A percentile compares a stretch with the other conserved stretches of the same genome.
These are phyloP conservation scores for Candida hungchunana DNA, from an alignment of 805 yeast genomes.

Conservation along the genomic window DNA sequence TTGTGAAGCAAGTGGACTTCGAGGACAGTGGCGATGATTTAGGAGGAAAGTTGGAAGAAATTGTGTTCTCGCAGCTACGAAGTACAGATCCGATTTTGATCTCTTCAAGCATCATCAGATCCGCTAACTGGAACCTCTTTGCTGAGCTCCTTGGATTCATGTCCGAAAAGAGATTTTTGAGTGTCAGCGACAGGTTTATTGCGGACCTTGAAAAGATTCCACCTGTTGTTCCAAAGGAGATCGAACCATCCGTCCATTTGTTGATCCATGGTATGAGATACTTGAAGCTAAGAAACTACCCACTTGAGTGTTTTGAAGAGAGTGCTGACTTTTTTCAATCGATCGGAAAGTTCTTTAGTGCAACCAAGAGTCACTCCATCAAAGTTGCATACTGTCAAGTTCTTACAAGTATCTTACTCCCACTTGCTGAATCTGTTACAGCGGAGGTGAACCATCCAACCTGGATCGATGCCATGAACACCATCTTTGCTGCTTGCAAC, in stretches of 20 bases:
- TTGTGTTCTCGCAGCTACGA: constrained; percentile 83
- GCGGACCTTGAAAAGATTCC: constrained; percentile 89
- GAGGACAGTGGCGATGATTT: constrained; percentile 72
- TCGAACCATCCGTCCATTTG: constrained; percentile 62
- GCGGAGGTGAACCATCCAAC: constrained; percentile 96
- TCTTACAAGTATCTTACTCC: constrained; percentile 65
- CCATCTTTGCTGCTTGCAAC: constrained; percentile 48
- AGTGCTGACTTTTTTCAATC: constrained; percentile 87
- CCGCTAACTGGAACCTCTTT: constrained; percentile 91
- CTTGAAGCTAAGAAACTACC: constrained; percentile 71
- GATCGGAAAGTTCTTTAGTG: constrained; percentile 73
- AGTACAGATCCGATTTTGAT: constrained; percentile 77
- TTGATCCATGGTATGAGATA: constrained; percentile 91
- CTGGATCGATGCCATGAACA: constrained; percentile 80
- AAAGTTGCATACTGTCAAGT: constrained; percentile 83
- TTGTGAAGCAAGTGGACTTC: constrained; percentile 82
- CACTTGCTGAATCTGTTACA: constrained; percentile 79
- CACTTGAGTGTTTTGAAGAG: constrained; percentile 88
- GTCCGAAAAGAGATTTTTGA: constrained; percentile 77
- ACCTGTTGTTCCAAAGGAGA: constrained; percentile 39
- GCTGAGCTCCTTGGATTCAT: constrained; percentile 87
- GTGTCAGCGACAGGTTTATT: constrained; percentile 90
- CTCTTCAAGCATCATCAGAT: constrained; percentile 66
- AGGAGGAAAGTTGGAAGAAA: constrained; percentile 83
- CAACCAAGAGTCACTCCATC: constrained; percentile 60